Base-by-base conservation (phyloP, 106 monocot species). In the Platanthera guangdongensis region DNA sequence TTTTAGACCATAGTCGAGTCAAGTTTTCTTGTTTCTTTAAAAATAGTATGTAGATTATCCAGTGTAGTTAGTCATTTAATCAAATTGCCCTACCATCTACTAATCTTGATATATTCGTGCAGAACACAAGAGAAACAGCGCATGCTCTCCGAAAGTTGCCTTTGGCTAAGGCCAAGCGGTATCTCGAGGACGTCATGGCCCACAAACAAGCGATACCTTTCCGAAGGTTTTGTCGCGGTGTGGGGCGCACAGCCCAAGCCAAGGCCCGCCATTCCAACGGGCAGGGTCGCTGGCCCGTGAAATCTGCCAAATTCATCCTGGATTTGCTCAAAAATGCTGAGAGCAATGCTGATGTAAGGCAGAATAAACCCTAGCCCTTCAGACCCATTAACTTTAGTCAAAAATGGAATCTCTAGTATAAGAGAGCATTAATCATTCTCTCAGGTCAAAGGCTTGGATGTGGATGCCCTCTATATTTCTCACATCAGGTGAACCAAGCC, bases 401-500 rank as follows among this genome's bases (percentile, higher is more conserved):
- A 45, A 45, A 22, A 46, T 2, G 7, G 15, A 47, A 39, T 13
- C 16, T 47, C 47, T 21, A 32, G 13, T 45, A 14, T 16, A 15
- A 2, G 46, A 7, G 14, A 6, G 47, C 22, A 47, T 8, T 59
- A n/a, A 5, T 4, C 9, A 15, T 16, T 47, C 47, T 14, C 30
- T 70, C 51, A 93, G 92, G 90, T 94, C 1, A 94, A 94, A 74
- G 94, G 94, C 3, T 78, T 94, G 76, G 90, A 94, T 81, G 94
- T 94, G 12, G 94, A 94, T 83, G 60, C 84, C 5, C 90, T 94
- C 49, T 85, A 80, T 68, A 70, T 94, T 10, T 90, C 94, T 14
- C 94, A 94, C 81, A 85, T 90, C 94, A 94, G 71, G 93, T 90
- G 48, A 94, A 94, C 57, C 90, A 94, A 75, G 93, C 93, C 18